Conservation (phyloP, 2,329 filamentous ascomycete species). For the Calonectria naviculata region DNA sequence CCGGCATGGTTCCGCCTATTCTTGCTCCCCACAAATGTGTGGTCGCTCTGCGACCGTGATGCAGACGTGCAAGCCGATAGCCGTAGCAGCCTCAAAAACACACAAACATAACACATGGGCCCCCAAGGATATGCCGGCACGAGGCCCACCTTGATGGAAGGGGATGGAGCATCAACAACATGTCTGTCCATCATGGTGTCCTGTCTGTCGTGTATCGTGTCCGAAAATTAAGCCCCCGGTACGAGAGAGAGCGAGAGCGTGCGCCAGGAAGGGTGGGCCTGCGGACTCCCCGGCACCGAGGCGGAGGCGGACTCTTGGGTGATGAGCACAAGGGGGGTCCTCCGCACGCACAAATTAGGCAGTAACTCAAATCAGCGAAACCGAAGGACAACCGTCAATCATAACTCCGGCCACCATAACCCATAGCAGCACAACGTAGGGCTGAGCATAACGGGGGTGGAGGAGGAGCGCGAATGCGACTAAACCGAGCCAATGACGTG, state of each 20-base stretch:
- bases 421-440: constrained; percentile 14
- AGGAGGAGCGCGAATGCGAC: constrained; percentile 12
- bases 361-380: constrained; percentile 5
- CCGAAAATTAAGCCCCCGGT: constrained; percentile 11
- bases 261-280: neutral
- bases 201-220: constrained; percentile 4
- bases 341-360: neutral
- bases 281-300: neutral
- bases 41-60: neutral
- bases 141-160: constrained; percentile 15
- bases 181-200: neutral
- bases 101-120: neutral
- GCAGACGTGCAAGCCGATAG: neutral
- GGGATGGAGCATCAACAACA: neutral
- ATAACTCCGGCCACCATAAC: neutral
- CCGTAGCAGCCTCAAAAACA: neutral
- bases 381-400: neutral
- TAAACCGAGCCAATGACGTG: constrained; percentile 20
- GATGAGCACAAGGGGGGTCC: neutral
- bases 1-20: neutral
- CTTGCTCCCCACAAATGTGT: neutral
- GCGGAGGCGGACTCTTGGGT: neutral
- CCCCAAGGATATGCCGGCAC: constrained; percentile 22
- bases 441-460: constrained; percentile 12
- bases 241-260: neutral